A percentile compares a stretch with the other conserved stretches of the same genome.
Conservation (phyloP, 1,284 basidiomycete species). For the Coriolopsis trogii region DNA sequence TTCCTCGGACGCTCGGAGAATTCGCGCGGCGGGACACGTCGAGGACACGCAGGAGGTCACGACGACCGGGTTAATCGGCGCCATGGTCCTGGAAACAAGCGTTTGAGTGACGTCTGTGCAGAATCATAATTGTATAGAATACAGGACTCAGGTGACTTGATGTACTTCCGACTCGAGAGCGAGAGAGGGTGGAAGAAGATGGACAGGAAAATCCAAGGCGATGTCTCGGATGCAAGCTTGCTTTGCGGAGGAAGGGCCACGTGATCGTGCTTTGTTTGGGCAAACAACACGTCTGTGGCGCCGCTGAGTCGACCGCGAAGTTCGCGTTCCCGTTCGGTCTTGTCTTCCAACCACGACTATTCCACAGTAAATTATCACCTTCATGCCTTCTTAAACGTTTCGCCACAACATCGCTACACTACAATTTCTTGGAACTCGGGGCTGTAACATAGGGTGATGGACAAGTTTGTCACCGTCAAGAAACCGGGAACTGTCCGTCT, state of each 20-base stretch:
- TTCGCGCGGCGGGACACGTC: slow-evolving; percentile 18
- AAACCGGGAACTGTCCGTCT: slow-evolving; percentile 30
- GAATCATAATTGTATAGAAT: slow-evolving; percentile 2
- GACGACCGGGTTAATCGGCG: slow-evolving; percentile 14
- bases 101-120: slow-evolving; percentile 14
- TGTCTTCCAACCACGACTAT: slow-evolving; percentile 5
- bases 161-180: slow-evolving; percentile 2
- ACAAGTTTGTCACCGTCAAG: slow-evolving; percentile 42
- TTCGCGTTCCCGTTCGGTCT: no score
- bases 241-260: slow-evolving; percentile 3
- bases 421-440: not conserved
- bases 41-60: slow-evolving; percentile 14
- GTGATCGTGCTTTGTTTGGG: slow-evolving; percentile 19
- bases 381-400: not conserved
- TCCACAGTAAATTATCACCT: slow-evolving; percentile 7
- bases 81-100: slow-evolving; percentile 8
- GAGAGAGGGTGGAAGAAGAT: slow-evolving; percentile 1
- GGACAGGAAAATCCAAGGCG: slow-evolving; percentile 34
- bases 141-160: slow-evolving; percentile 16
- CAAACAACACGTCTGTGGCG: slow-evolving; percentile 34
- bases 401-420: not conserved
- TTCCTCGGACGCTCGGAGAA: slow-evolving; percentile 16
- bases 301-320: not conserved
- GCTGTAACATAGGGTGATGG: slow-evolving; percentile 36
- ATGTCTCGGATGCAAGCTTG: slow-evolving; percentile 31